Evolutionary conservation across 805 yeast species (phyloP), one percentile per base, ranked within the genome.

Genomic region (Isabelozyma gotoi): DNA sequence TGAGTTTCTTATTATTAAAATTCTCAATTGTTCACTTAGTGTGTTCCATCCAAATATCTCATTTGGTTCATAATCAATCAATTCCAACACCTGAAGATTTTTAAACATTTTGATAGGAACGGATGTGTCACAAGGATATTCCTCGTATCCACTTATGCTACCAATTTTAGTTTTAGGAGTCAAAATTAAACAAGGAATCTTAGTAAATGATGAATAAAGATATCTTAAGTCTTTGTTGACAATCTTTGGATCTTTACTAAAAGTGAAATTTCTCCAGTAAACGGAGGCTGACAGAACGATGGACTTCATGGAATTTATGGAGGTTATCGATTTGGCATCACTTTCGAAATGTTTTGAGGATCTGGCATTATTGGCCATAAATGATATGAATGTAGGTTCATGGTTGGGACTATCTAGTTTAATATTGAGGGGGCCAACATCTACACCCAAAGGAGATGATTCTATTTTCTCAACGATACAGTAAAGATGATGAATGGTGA

Each of bases 61-160:
- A 47, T 81, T 79, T 15, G 85, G 84, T 48, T 81, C 85, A 45
- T 80, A 67, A 44, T 81, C 85, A 19, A 70, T 67, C 3, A 83
- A 59, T 54, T 82, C 88, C 36, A 82, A 63, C 16, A 82, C 85
- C 39, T 81, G 78, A 38, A 82, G 62, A 54, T 81, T 83, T 47
- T 80, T 81, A 59, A 82, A 83, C 59, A 79, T 70, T 33, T 65
- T 65, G n/a, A 83, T 57, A 2, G 88, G 88, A 7, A 84, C 82
- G 4, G 84, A 75, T 3, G 87, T 81, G 53, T 83, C 88, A 57
- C 84, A 82, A 0, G 88, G 88, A 55, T 78, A 82, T 55, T 82
- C 88, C 53, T 82, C 86, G 57, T 81, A 83, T 2, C 82, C 81
- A 39, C 70, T 74, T 20, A 82, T 82, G 36, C 79, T 63, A 48